Base-by-base conservation (phyloP, 139 green algal species). In the Tetratostichococcus sp. region DNA sequence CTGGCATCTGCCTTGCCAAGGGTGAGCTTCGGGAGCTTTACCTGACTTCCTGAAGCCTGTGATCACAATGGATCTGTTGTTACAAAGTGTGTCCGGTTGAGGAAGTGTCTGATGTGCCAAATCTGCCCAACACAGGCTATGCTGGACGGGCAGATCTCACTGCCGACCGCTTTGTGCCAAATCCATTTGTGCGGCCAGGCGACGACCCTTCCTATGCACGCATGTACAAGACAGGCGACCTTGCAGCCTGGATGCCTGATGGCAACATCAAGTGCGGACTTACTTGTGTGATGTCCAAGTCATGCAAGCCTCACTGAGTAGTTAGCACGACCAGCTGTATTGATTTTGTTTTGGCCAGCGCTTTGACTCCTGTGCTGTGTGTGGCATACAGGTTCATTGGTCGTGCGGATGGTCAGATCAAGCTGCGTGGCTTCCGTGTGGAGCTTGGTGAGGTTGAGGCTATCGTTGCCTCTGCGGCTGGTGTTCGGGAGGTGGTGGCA, bases 401-500 rank as follows among this genome's bases (percentile, higher is more conserved):
- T 5, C 50, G 50, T 5, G 50, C 50, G 11, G 50, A 62, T 79
- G n/a, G 23, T 17, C 80, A 85, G 72, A 67, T 89, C 57, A 89
- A 89, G 73, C 69, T 89, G 43, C 76, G 76, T 43, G 84, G 84
- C 28, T 67, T 86, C 43, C 72, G 81, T 31, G 83, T 89, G 21
- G 39, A 50, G 39, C 39, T 50, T 6, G 75, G 73, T 1, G 84
- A 89, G 73, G 65, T 87, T 28, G 84, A 89, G 69, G 58, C 76
- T 11, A 75, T 66, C 11, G 50, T 62, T 2, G 39, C 39, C 6
- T 6, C 39, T 50, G 39, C 11, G 39, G 8, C 39, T 50, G 39
- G 39, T 11, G 39, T 50, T 11, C 11, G 19, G 11, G 65, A 65
- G 28, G 71, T 57, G 34, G 70, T 75, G 1, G 75, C 69, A 16